phyloP scores from a whole-genome alignment of 371 early-diverging fungal genomes.

The Zychaea mexicana region DNA sequence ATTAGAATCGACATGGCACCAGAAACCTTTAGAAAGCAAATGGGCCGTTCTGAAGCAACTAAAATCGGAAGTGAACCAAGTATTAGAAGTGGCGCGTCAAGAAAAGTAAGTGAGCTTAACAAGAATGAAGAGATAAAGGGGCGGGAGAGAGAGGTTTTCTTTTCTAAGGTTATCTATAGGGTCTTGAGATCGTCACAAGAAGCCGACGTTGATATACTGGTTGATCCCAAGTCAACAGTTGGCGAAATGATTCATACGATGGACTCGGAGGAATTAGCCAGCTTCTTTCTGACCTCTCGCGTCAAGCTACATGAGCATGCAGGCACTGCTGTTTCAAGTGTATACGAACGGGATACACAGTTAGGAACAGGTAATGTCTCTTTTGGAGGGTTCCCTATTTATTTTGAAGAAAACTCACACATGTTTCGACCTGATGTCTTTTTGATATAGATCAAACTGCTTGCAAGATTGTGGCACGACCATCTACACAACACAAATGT shows the following conservation, averaged over 20 bases:
- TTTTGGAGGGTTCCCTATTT: conserved; percentile 6
- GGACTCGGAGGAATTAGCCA: conserved; percentile 42
- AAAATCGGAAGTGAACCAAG: conserved; percentile 65
- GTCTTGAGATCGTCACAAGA: conserved; percentile 61
- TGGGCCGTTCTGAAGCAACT: conserved; percentile 60
- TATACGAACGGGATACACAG: conserved; percentile 23
- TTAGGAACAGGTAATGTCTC: conserved; percentile 23
- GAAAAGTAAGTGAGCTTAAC: conserved; percentile 49
- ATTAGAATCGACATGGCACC: conserved; percentile 56
- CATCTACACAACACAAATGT: conserved; percentile 42
- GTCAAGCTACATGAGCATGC: conserved; percentile 32
- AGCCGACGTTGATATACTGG: conserved; percentile 46
- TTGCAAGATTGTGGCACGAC: conserved; percentile 31
- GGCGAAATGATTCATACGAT: conserved; percentile 28
- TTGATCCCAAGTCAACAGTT: conserved; percentile 18
- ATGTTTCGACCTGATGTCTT: too few relatives aligned
- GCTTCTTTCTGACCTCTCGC: conserved; percentile 54
- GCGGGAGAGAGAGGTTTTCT: background rate
- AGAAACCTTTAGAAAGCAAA: conserved; percentile 47
- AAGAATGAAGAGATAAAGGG: background rate
- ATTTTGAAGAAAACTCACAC: too few relatives aligned
- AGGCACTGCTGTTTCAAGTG: background rate
- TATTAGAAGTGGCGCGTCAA: conserved; percentile 69
- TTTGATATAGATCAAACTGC: conserved; percentile 13
- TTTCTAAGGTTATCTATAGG: conserved; percentile 20